phyloP scores from a whole-genome alignment of 2,329 filamentous ascomycete genomes.

The Talaromyces marneffei region DNA sequence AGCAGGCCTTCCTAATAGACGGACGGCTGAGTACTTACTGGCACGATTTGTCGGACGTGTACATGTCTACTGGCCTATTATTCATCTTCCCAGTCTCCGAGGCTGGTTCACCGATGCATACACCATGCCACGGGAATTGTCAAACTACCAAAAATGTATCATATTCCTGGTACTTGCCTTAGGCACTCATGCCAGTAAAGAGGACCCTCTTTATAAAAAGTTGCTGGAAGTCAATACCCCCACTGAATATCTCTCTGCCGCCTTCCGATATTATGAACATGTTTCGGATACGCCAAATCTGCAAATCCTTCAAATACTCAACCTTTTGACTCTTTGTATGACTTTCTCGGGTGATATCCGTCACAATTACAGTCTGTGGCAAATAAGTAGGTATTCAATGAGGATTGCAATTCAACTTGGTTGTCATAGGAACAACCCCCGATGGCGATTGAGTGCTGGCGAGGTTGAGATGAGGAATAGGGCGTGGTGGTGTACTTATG shows the following conservation, averaged over 20 bases:
- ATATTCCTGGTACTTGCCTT: neutral
- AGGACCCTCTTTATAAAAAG: neutral
- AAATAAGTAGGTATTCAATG: neutral
- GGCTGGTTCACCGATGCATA: neutral
- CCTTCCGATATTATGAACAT: neutral
- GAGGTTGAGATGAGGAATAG: neutral
- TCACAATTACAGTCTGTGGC: neutral
- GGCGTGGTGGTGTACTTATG: neutral
- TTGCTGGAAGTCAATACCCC: neutral
- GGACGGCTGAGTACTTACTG: neutral
- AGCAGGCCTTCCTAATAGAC: neutral
- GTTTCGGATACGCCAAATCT: neutral
- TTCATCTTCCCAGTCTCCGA: neutral
- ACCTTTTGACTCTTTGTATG: neutral
- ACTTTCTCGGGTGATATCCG: neutral
- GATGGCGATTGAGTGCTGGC: neutral
- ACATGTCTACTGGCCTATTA: slow-evolving; percentile 1
- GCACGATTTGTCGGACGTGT: neutral
- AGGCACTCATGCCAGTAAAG: neutral
- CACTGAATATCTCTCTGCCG: neutral
- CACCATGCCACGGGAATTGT: neutral
- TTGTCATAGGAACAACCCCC: neutral
- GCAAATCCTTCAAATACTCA: neutral
- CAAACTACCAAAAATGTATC: neutral
- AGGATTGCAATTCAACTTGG: neutral